These are phyloP conservation scores for Macrotyloma uniflorum DNA, from an alignment of 306 rosid genomes.

Conservation along the genomic window DNA sequence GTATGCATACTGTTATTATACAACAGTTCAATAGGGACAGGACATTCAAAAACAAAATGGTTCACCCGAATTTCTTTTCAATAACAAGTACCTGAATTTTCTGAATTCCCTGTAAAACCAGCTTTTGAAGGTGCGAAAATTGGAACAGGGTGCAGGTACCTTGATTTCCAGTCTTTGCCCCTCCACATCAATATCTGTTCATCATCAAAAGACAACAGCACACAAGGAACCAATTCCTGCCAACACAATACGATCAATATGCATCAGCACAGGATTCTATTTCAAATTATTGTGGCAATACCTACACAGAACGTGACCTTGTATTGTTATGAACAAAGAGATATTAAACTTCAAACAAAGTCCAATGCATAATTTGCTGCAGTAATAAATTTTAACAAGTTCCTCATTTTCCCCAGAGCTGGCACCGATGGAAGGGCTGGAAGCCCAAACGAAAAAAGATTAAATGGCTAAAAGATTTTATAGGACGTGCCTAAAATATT, in stretches of 20 bases:
- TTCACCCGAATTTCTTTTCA: constrained; percentile 15
- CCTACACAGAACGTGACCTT: background rate
- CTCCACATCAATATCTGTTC: constrained; percentile 89
- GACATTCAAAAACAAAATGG: constrained; percentile 15
- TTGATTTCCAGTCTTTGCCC: constrained; percentile 78
- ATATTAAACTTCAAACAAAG: background rate
- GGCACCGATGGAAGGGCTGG: background rate
- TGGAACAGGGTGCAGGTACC: constrained; percentile 48
- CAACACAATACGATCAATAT: constrained; percentile 35
- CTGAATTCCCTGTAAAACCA: constrained; percentile 37
- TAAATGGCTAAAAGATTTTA: too few species aligned
- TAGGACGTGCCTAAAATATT: too few species aligned
- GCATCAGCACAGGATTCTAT: constrained; percentile 21
- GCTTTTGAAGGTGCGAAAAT: constrained; percentile 41
- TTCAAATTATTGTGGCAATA: constrained; percentile 29
- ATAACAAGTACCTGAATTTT: constrained; percentile 52
- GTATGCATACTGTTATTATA: background rate
- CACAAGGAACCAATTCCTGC: constrained; percentile 98
- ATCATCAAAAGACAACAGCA: constrained; percentile 83
- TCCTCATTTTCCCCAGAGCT: background rate
- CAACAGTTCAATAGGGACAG: background rate
- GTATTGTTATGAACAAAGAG: constrained; percentile 10
- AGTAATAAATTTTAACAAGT: constrained; percentile 6
- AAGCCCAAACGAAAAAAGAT: too few species aligned
- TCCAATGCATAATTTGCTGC: constrained; percentile 17